Base-by-base conservation (phyloP, 208 protist species). In the Leishmania turanica region DNA sequence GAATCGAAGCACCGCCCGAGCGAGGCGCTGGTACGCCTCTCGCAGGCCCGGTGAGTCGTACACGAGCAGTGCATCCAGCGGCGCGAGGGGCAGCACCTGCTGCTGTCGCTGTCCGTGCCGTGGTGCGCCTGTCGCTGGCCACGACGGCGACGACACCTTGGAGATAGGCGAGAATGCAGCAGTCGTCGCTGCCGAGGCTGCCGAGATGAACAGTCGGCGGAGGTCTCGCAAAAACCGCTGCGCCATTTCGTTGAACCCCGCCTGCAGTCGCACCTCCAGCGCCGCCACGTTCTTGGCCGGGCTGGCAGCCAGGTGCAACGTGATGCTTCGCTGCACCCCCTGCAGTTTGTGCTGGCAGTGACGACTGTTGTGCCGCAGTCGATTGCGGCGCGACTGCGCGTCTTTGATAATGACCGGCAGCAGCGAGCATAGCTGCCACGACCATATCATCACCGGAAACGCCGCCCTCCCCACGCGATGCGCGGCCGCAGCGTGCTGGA, bases 371-470 rank as follows among this genome's bases (percentile, higher is more conserved):
- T 79, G 56, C 27, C 68, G 73, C 24, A 86, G 78, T 19, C 56
- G 62, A 40, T 49, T 79, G 72, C 49, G 71, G 42, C 77, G 82
- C 73, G 45, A 42, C 53, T 79, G 73, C 0, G 68, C 51, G 31
- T 82, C 82, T 24, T 56, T 72, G 17, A 82, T 42, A 3, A 82
- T n/a, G 24, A 45, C 51, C 72, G 82, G 88, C 56, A 97, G 75
- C 68, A 87, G 34, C 47, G 80, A 72, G 21, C 51, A 21, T 5
- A 97, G 73, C 81, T 97, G 92, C 47, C 76, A 83, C 21, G 87
- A 84, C 91, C 92, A 97, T 75, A 88, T 70, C 78, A 90, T 88
- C 45, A 97, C 68, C 42, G 85, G 89, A 40, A 93, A 60, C 21
- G 88, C 88, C 15, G 78, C 62, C 34, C 87, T 74, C 1, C 86